Evolutionary conservation across 2,329 filamentous ascomycete genomes (phyloP), one percentile per base, ranked within the genome.

Genomic region (Sclerotinia borealis): DNA sequence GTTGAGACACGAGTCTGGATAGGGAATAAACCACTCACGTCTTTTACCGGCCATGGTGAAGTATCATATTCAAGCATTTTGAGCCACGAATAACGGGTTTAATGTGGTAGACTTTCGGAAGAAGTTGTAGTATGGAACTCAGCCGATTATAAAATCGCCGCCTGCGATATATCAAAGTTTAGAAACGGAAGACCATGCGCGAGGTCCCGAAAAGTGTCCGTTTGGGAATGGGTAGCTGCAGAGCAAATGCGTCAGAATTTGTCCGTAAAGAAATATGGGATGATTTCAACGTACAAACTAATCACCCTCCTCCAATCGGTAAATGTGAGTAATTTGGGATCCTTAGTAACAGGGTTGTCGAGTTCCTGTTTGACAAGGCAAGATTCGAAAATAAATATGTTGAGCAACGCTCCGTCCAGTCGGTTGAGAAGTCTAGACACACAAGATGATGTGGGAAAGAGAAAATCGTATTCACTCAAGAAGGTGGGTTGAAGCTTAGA

Each of bases 1-100:
- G 41, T 34, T 60, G 36, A 63, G 17, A 49, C 49, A 54, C 31
- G 34, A 8, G 31, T 51, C 11, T 55, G n/a, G 27, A 39, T 10
- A 39, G 17, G 25, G n/a, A 34, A 43, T 1, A 9, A 29, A 66
- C 25, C 25, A 63, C 78, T 72, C 71, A 81, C 80, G 70, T 82
- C 79, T 68, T 77, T 75, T 67, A 80, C 73, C 29, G 83, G 82
- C 84, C 84, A 86, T 72, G 75, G 48, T 43, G 59, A 73, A 25
- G 71, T 72, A 60, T 77, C 73, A 36, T 77, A 75, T 59, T 74
- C 69, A 34, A 75, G 73, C 81, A 83, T 83, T 39, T 68, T 70
- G 67, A 61, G 56, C 45, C 37, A 19, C 19, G 5, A 29, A 51
- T 31, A 36, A 25, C 19, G 39, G 29, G 25, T 19, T 36, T 41